Conservation (phyloP, 768 basidiomycete species). For the Xerocomus potaroensis region DNA sequence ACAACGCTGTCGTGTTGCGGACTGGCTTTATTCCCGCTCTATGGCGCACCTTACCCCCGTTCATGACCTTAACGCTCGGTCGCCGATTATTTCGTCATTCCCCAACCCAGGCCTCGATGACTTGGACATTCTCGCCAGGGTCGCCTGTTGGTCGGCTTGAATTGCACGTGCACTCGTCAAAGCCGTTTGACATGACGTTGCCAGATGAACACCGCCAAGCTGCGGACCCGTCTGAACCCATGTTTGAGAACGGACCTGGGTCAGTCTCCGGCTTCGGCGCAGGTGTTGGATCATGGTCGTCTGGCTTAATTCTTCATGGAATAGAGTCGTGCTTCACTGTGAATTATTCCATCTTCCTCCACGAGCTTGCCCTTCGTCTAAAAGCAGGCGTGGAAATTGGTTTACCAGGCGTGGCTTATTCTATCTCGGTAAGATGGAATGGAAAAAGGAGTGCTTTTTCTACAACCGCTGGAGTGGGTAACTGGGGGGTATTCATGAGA, state of each 20-base stretch:
- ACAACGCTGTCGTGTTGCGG: conserved; percentile 42
- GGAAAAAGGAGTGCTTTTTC: conserved; percentile 41
- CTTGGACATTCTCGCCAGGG: conserved; percentile 26
- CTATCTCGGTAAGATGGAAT: conserved; percentile 47
- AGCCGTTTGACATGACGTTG: conserved; percentile 33
- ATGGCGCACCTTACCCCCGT: conserved; percentile 33
- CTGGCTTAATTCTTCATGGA: conserved; percentile 46
- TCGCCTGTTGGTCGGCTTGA: conserved; percentile 30
- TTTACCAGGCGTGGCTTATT: conserved; percentile 40
- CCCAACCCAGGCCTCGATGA: conserved; percentile 43
- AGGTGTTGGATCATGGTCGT: conserved; percentile 43
- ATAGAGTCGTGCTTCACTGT: conserved; percentile 45
- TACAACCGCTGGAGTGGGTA: conserved; percentile 41
- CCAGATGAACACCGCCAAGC: conserved; percentile 21
- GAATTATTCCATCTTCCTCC: conserved; percentile 48
- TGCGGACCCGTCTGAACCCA: conserved; percentile 21
- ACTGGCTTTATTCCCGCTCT: conserved; percentile 34
- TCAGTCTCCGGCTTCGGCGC: conserved; percentile 49
- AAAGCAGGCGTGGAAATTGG: conserved; percentile 49
- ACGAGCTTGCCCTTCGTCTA: conserved; percentile 52
- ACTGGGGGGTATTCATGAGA: conserved; percentile 47
- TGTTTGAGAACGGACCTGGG: conserved; percentile 34
- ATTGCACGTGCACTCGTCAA: conserved; percentile 41
- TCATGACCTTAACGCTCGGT: conserved; percentile 40
- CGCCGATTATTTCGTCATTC: conserved; percentile 51